Conservation (phyloP, 768 basidiomycete species). For the Lyophyllum decastes region DNA sequence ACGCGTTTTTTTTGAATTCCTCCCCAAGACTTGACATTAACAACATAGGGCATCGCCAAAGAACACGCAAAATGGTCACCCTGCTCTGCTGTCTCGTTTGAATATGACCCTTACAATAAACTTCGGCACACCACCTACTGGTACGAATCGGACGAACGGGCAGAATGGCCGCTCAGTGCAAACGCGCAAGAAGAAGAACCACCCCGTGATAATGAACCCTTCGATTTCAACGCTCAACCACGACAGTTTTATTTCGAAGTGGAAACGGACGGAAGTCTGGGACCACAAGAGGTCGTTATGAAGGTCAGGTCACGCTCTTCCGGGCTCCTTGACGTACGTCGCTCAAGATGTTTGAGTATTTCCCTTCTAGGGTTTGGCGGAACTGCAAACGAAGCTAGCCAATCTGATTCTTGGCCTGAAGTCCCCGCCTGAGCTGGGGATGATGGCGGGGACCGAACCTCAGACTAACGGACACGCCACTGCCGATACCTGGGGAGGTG, state of each 20-base stretch:
- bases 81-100: constrained; percentile 91
- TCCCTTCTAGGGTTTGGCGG: constrained; percentile 62
- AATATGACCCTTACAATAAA: constrained; percentile 98
- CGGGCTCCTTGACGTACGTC: neutral
- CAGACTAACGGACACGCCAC: constrained; percentile 29
- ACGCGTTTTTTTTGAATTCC: neutral
- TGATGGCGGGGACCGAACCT: constrained; percentile 42
- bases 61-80: constrained; percentile 99
- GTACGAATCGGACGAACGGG: constrained; percentile 80
- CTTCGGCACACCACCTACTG: constrained; percentile 94
- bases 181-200: constrained; percentile 86
- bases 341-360: constrained; percentile 1
- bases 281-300: constrained; percentile 87
- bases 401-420: constrained; percentile 79
- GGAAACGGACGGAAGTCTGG: constrained; percentile 90
- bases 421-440: constrained; percentile 57
- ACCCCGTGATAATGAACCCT: constrained; percentile 76
- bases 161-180: constrained; percentile 89
- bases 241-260: constrained; percentile 92
- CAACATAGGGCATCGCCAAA: constrained; percentile 86
- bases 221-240: constrained; percentile 88
- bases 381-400: constrained; percentile 79
- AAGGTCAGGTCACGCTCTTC: constrained; percentile 48
- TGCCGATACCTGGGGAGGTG: constrained; percentile 24
- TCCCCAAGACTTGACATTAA: neutral